Conservation (phyloP, 495 filamentous ascomycete genomes). For the Annulohypoxylon moriforme region DNA sequence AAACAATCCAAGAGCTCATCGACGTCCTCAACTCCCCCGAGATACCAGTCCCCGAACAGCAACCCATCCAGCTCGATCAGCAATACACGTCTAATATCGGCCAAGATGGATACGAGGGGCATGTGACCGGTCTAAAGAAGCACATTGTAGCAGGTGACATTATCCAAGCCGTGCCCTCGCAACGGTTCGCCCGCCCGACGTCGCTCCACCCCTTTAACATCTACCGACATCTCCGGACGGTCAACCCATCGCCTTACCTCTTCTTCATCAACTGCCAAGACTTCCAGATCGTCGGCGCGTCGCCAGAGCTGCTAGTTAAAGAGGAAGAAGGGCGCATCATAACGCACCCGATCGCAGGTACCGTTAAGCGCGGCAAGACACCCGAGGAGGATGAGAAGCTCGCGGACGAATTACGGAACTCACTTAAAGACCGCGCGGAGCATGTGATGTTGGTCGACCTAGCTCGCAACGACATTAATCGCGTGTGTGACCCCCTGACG, state of each 20-base stretch:
- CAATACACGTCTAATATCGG: conserved; percentile 96
- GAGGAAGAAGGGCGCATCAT: conserved; percentile 87
- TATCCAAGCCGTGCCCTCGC: conserved; percentile 96
- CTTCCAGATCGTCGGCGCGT: conserved; percentile 96
- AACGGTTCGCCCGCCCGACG: conserved; percentile 90
- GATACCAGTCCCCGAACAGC: conserved; percentile 80
- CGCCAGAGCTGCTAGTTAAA: conserved; percentile 93
- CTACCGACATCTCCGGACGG: conserved; percentile 92
- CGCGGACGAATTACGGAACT: conserved; percentile 79
- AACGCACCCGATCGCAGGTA: conserved; percentile 97
- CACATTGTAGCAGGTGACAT: conserved; percentile 94
- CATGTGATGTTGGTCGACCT: conserved; percentile 99
- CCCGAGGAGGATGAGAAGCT: conserved; percentile 82
- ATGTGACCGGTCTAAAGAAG: conserved; percentile 82
- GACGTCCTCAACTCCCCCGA: conserved; percentile 75
- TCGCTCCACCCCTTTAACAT: conserved; percentile 96
- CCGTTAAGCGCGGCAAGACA: conserved; percentile 85
- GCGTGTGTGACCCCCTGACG: conserved; percentile 89
- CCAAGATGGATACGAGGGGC: conserved; percentile 83
- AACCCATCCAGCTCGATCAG: conserved; percentile 74
- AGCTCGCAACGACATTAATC: conserved; percentile 95
- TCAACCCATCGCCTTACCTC: conserved; percentile 95
- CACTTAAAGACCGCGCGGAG: conserved; percentile 94
- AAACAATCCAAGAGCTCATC: conserved; percentile 72
- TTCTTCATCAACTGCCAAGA: conserved; percentile 93